Evolutionary conservation across 2,329 filamentous ascomycete species (phyloP).

Genomic region (Calonectria pteridis): DNA sequence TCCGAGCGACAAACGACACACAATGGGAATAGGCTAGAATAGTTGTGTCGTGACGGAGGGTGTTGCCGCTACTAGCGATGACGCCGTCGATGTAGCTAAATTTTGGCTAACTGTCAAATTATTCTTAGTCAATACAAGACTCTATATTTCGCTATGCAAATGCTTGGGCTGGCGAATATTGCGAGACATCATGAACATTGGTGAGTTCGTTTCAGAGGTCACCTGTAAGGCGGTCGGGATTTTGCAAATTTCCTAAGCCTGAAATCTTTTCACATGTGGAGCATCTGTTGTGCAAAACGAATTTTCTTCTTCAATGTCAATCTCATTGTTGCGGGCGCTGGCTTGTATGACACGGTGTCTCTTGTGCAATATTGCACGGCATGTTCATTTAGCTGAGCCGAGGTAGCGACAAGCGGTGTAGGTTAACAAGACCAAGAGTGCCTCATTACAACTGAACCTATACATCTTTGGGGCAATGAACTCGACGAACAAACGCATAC

Average conservation of each 20-base stretch:
- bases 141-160: background rate
- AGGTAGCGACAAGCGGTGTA: background rate
- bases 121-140: background rate
- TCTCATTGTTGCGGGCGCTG: background rate
- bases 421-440: background rate
- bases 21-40: background rate
- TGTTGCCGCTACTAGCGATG: background rate
- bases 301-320: background rate
- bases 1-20: background rate
- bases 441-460: background rate
- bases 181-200: background rate
- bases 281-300: background rate
- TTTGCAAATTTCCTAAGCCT: background rate
- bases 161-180: background rate
- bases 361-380: background rate
- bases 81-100: background rate
- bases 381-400: background rate
- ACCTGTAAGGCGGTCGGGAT: background rate
- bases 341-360: background rate
- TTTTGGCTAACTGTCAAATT: background rate
- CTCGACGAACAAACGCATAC: background rate
- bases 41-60: background rate
- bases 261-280: background rate
- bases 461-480: background rate
- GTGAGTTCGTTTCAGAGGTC: background rate